Evolutionary conservation across 2,329 filamentous ascomycete genomes (phyloP).

Genomic region (Neonectria neomacrospora): DNA sequence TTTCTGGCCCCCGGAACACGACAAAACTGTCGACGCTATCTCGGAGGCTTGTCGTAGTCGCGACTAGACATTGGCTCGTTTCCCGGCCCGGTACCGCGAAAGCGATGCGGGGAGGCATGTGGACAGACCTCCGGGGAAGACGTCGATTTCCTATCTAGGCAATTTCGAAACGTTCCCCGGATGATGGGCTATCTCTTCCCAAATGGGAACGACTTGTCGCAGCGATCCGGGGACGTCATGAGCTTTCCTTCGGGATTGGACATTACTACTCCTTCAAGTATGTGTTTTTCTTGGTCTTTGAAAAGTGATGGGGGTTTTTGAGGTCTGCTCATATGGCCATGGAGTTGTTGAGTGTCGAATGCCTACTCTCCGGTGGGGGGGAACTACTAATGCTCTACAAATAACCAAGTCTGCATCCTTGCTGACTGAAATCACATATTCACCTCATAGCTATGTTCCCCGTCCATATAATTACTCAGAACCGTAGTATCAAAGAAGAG

Average conservation of each 20-base stretch:
- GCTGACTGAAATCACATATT: background rate
- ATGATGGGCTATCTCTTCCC: background rate
- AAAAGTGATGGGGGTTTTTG: too few species aligned
- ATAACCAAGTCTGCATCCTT: background rate
- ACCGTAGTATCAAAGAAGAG: conserved; percentile 7
- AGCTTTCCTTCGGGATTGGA: background rate
- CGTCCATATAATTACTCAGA: conserved; percentile 4
- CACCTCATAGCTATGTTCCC: background rate
- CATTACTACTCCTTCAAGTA: too few species aligned
- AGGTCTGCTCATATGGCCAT: too few species aligned
- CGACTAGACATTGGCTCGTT: background rate
- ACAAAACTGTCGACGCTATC: too few species aligned
- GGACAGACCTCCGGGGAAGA: conserved; percentile 1
- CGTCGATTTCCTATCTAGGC: conserved; percentile 10
- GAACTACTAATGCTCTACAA: background rate
- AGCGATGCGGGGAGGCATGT: background rate
- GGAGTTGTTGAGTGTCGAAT: too few species aligned
- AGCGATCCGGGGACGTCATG: background rate
- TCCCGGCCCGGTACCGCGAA: background rate
- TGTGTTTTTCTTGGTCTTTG: too few species aligned
- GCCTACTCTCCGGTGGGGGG: background rate
- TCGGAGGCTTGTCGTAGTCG: too few species aligned
- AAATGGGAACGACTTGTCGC: background rate
- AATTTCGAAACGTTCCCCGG: background rate
- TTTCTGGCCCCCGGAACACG: too few species aligned